phyloP scores from a whole-genome alignment of 164 flowering plant genomes.

The Tinospora cordifolia region DNA sequence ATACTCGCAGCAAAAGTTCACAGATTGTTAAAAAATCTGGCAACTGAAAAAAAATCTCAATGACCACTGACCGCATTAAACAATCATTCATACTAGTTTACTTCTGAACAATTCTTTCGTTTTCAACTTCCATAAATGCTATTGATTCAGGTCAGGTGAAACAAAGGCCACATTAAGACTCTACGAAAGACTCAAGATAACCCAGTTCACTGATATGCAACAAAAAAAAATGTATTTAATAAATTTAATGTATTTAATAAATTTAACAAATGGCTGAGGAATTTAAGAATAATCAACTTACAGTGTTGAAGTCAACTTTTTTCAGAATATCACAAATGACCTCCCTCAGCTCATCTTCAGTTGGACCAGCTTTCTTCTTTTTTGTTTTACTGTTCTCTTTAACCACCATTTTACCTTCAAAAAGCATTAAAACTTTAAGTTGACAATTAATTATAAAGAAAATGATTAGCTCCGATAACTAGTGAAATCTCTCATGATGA shows the following conservation, averaged over 20 bases:
- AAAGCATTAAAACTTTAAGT: neutral
- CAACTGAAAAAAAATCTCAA: neutral
- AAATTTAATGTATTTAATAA: neutral
- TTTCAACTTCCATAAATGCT: neutral
- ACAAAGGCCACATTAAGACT: neutral
- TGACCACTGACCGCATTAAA: neutral
- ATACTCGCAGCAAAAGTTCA: too few relatives aligned
- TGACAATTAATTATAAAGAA: neutral
- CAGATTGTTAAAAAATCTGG: neutral
- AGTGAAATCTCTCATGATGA: neutral
- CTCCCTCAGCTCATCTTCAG: conserved; percentile 53
- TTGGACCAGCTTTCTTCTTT: conserved; percentile 44
- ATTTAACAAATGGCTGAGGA: neutral
- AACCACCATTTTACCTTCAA: conserved; percentile 30
- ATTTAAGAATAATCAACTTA: conserved; percentile 23
- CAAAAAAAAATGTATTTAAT: neutral
- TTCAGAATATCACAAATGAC: conserved; percentile 79
- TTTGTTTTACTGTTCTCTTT: conserved; percentile 50
- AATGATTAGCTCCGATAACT: too few relatives aligned
- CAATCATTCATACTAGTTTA: neutral
- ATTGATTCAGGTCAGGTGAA: neutral
- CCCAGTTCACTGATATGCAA: neutral
- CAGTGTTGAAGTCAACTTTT: conserved; percentile 88
- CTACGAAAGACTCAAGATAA: neutral
- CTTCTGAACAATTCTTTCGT: neutral